Evolutionary conservation across 495 filamentous ascomycete species (phyloP), one percentile per base, ranked within the genome.

Genomic region (Pseudomonodictys pantanalensis): DNA sequence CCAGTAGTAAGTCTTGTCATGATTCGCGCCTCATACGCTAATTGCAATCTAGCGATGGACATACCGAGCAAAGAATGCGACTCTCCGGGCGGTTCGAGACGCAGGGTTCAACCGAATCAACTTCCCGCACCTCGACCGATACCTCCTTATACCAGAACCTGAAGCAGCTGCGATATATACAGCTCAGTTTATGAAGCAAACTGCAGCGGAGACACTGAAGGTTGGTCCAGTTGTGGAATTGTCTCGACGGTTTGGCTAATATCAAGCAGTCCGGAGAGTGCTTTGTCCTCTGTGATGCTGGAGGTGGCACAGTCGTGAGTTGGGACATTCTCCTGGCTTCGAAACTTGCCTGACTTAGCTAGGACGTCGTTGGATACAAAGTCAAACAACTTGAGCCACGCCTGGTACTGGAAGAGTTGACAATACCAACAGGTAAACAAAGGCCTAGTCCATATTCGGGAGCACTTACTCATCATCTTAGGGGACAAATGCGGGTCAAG

Each of bases 131-230:
- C 28, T 63, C 3, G 15, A 47, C 1, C 18, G 30, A 2, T 42
- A 43, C 17, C 33, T 57, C 33, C 6, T 63, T 7, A 46, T 63
- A 0, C 35, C 60, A 1, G 60, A 63, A 25, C 52, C 60, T 9
- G 60, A 63, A 52, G 60, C 60, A 10, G 54, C 60, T 26, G 60
- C 60, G 9, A 25, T 63, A 0, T 63, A 63, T 28, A 58, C 54
- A 12, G 46, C 47, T 18, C 1, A 30, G 26, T 58, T 39, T 46
- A 3, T 63, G 43, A 63, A 46, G 26, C 12, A 39, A 4, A 3
- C 17, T 10, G 24, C 23, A 45, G 28, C 7, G 8, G 29, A 62
- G 15, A 32, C 51, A 11, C 26, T 61, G 0, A 46, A 32, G 6
- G 23, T 50, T 17, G 33, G 2, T 30, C 2, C 7, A 28, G 8